Base-by-base conservation (phyloP, 2,329 filamentous ascomycete species). In the Emmonsia crescens region DNA sequence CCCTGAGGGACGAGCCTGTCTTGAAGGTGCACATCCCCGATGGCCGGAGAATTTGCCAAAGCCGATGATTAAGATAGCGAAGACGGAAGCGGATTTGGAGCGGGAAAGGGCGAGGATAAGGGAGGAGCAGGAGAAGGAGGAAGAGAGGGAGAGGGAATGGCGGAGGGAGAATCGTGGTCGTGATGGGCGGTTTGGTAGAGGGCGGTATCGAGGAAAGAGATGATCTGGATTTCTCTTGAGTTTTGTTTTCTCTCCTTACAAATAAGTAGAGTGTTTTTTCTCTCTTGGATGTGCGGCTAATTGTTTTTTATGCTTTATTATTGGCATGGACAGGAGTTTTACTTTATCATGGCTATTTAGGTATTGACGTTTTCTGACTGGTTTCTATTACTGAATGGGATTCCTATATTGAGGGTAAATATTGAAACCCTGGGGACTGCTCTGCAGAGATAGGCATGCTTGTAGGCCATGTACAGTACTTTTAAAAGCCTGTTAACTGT, bases 21-120 rank as follows among this genome's bases (percentile, higher is more conserved):
- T 85, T 71, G 84, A 88, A 65, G 89, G 89, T 24, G 88, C 90
- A 5, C 94, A 99, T 74, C 86, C 93, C 2, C 83, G 86, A 63
- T 97, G 90, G 86, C 75, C 78, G 21, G 80, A 84, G 69, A 86
- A 92, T 65, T 77, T 87, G 60, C 81, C 79, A 63, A 81, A 80
- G 67, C 84, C 83, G 5, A 82, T 82, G 62, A 79, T 82, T 49
- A 77, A 78, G 61, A 78, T 91, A 46, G 87, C 90, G 72, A 88
- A 87, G 78, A 90, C 88, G 8, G 84, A 83, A 36, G 85, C 88
- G 65, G 89, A 87, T 78, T 79, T 85, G 54, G 84, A 85, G 71
- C 77, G 77, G 59, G 84, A 86, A 64, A 78, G 73, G 40, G 73
- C 75, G 44, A 75, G 80, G 65, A 77, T 82, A 19, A 82, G 84